A percentile compares a stretch with the other conserved stretches of the same genome.
Evolutionary conservation across 129 eudicot species (phyloP).

Genomic region (Flaveria robusta): DNA sequence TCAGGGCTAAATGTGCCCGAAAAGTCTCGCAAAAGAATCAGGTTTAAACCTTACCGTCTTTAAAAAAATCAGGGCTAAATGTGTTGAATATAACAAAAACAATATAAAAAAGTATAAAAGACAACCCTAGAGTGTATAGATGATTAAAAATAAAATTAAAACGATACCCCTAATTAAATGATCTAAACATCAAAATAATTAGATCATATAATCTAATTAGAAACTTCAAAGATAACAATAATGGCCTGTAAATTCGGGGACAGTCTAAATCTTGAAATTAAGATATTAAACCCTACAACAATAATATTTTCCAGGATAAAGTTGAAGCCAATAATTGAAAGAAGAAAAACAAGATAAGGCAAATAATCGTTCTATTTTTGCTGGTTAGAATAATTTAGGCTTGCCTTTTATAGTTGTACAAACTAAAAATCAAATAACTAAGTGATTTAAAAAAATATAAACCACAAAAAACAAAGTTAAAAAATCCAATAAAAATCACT

Average conservation of each 20-base stretch:
- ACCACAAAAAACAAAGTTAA: neutral
- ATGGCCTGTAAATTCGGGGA: constrained; percentile 10
- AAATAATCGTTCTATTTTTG: too few relatives aligned
- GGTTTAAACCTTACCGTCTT: too few relatives aligned
- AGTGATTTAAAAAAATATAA: too few relatives aligned
- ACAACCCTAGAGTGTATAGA: neutral
- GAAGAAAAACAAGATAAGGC: neutral
- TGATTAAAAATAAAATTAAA: neutral
- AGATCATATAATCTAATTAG: too few relatives aligned
- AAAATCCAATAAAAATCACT: neutral
- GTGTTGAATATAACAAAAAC: too few relatives aligned
- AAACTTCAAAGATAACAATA: neutral
- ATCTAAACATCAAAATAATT: neutral
- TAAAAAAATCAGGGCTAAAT: neutral
- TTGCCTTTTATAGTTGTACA: too few relatives aligned
- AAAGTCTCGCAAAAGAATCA: too few relatives aligned
- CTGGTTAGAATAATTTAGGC: too few relatives aligned
- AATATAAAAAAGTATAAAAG: neutral
- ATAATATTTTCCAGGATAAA: neutral
- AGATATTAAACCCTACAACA: neutral
- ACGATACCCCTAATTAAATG: neutral
- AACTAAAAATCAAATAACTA: too few relatives aligned
- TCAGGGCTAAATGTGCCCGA: too few relatives aligned
- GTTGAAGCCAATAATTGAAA: constrained; percentile 17
- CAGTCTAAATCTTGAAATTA: constrained; percentile 6